Conservation (phyloP, 2,329 filamentous ascomycete species). For the Arthrobotrys iridis region DNA sequence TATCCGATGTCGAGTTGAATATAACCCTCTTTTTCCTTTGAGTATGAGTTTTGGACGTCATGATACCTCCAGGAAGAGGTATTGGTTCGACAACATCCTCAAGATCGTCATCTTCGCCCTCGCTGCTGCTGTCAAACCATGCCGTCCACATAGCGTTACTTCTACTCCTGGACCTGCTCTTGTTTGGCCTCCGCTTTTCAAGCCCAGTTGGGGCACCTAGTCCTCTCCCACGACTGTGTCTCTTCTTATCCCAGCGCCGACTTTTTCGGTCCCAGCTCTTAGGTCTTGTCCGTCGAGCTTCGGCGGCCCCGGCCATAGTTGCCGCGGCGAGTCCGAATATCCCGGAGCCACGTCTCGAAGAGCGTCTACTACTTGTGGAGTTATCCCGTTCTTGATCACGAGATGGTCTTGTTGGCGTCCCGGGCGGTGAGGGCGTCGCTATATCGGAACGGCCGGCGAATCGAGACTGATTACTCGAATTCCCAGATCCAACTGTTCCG, state of each 20-base stretch:
- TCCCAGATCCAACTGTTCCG: slow-evolving; percentile 34
- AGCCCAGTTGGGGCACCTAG: slow-evolving; percentile 30
- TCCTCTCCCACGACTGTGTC: slow-evolving; percentile 45
- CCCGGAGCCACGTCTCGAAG: slow-evolving; percentile 45
- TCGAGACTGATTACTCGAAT: slow-evolving; percentile 42
- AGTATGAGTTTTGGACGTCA: slow-evolving; percentile 42
- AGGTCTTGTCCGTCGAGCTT: slow-evolving; percentile 24
- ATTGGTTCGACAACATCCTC: slow-evolving; percentile 50
- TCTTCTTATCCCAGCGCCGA: slow-evolving; percentile 36
- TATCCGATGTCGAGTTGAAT: slow-evolving; percentile 53
- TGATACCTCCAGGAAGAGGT: slow-evolving; percentile 45
- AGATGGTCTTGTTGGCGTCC: slow-evolving; percentile 36
- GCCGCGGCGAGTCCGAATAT: slow-evolving; percentile 49
- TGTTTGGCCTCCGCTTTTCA: slow-evolving; percentile 43
- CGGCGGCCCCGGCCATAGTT: slow-evolving; percentile 22
- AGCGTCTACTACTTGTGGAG: slow-evolving; percentile 47
- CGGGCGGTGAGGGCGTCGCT: slow-evolving; percentile 49
- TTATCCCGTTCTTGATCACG: slow-evolving; percentile 36
- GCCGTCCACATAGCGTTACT: slow-evolving; percentile 45
- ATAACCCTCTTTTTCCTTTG: slow-evolving; percentile 41
- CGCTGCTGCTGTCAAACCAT: slow-evolving; percentile 51
- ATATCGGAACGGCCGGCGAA: slow-evolving; percentile 51
- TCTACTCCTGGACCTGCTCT: slow-evolving; percentile 47
- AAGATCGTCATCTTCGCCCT: slow-evolving; percentile 26
- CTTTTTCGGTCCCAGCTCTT: slow-evolving; percentile 48